Percentiles rank a stretch among this genome's conserved stretches.
Conservation (phyloP, 306 rosid genomes). For the Lablab purpureus region DNA sequence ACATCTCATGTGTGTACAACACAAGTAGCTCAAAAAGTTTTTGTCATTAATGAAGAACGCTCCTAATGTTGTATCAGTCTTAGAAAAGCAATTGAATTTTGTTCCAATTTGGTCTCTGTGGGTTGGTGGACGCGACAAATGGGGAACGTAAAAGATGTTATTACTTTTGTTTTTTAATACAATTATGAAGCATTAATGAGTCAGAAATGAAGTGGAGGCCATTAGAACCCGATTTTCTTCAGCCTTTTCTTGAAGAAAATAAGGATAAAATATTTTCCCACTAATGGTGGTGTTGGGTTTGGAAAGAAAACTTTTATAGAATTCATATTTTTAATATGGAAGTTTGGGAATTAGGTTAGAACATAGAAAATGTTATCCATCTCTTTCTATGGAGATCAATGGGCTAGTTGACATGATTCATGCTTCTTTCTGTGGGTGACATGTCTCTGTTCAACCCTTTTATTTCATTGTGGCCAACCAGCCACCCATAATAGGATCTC, state of each 20-base stretch:
- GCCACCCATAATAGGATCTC: no score
- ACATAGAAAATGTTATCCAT: not conserved
- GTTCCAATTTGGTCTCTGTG: conserved; percentile 42
- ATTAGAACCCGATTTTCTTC: conserved; percentile 24
- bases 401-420: not conserved
- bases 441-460: not conserved
- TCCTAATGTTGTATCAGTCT: not conserved
- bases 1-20: not conserved
- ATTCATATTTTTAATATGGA: not conserved
- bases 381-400: not conserved
- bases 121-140: conserved; percentile 57
- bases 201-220: conserved; percentile 44
- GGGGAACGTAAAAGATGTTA: conserved; percentile 39
- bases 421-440: conserved; percentile 2
- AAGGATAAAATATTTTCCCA: conserved; percentile 41
- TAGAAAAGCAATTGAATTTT: not conserved
- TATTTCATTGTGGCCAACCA: not conserved
- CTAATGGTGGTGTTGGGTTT: conserved; percentile 46
- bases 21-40: not conserved
- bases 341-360: not conserved
- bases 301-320: not conserved
- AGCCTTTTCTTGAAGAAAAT: not conserved
- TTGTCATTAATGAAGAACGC: not conserved
- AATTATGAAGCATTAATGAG: conserved; percentile 41
- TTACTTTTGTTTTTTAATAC: not conserved